phyloP scores from a whole-genome alignment of 2,329 filamentous ascomycete species.

The Sphaceloma murrayae region DNA sequence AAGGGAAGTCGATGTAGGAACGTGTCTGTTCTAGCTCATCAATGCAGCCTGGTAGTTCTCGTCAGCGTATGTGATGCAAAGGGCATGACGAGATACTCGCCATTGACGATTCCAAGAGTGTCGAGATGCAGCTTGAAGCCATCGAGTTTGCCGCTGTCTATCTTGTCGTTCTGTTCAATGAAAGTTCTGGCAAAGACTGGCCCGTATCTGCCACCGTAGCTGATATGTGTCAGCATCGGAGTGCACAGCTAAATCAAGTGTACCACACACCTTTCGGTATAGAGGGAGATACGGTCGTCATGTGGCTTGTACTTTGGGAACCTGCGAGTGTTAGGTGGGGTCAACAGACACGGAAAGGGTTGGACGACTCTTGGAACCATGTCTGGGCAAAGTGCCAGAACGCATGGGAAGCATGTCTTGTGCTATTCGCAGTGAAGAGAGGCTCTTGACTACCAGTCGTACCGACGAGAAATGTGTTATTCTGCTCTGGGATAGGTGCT shows the following conservation, averaged over 20 bases:
- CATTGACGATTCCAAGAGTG: slow-evolving; percentile 38
- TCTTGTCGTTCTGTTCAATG: slow-evolving; percentile 47
- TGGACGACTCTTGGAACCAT: slow-evolving; percentile 31
- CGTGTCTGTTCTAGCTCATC: slow-evolving; percentile 42
- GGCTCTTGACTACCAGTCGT: slow-evolving; percentile 50
- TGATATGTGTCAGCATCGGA: background rate
- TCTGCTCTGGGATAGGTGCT: slow-evolving; percentile 23
- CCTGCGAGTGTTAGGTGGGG: slow-evolving; percentile 3
- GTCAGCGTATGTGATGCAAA: slow-evolving; percentile 48
- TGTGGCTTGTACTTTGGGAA: slow-evolving; percentile 33
- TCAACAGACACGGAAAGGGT: background rate
- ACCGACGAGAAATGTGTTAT: slow-evolving; percentile 34
- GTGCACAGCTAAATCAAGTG: too few relatives aligned
- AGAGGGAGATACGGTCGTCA: slow-evolving; percentile 49
- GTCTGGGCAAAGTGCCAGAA: slow-evolving; percentile 56
- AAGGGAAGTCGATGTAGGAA: slow-evolving; percentile 32
- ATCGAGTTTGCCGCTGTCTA: slow-evolving; percentile 38
- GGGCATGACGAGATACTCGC: slow-evolving; percentile 22
- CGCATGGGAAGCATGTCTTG: slow-evolving; percentile 31
- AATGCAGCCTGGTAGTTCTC: slow-evolving; percentile 51
- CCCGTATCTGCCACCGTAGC: slow-evolving; percentile 48
- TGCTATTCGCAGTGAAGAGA: slow-evolving; percentile 24
- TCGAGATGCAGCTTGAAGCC: slow-evolving; percentile 38
- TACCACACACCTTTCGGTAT: slow-evolving; percentile 53
- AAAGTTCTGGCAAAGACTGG: slow-evolving; percentile 50